Percentiles rank a stretch among this genome's conserved stretches.
Conservation (phyloP, 495 filamentous ascomycete species). For the Penicillium flavigenum region DNA sequence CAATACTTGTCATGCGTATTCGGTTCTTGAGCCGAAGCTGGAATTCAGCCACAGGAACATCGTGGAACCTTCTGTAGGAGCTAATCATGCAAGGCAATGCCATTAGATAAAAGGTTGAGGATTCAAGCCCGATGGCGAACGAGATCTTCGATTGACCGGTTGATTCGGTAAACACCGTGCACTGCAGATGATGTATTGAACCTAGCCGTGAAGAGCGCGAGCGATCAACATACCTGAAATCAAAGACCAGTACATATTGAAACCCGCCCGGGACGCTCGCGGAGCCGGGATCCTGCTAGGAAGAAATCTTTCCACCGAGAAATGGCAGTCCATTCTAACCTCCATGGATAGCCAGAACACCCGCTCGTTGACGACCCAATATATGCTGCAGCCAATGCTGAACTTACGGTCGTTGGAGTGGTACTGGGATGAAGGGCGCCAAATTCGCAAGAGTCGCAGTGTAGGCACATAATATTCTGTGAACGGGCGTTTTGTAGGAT, state of each 20-base stretch:
- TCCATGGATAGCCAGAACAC: slow-evolving; percentile 1
- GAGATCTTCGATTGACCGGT: too few species aligned
- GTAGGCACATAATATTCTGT: slow-evolving; percentile 26
- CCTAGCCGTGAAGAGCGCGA: too few species aligned
- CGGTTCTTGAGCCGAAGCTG: too few species aligned
- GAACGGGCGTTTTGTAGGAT: slow-evolving; percentile 19
- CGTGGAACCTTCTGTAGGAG: too few species aligned
- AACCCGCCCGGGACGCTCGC: slow-evolving; percentile 29
- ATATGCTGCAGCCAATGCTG: slow-evolving; percentile 24
- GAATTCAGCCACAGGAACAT: too few species aligned
- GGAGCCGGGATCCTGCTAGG: slow-evolving; percentile 40
- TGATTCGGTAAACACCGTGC: too few species aligned
- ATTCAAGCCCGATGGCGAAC: too few species aligned
- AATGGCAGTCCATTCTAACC: slow-evolving; percentile 19
- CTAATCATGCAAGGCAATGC: too few species aligned
- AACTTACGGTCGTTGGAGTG: slow-evolving; percentile 16
- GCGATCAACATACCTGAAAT: too few species aligned
- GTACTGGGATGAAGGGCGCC: slow-evolving; percentile 3
- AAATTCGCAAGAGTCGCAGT: slow-evolving; percentile 4
- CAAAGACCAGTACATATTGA: slow-evolving; percentile 37
- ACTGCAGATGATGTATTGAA: too few species aligned
- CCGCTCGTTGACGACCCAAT: slow-evolving; percentile 5
- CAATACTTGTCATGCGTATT: too few species aligned
- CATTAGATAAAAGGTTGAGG: too few species aligned
- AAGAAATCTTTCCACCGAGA: slow-evolving; percentile 22